phyloP scores from a whole-genome alignment of 2,329 filamentous ascomycete genomes.

The Neophaeococcomyces mojaviensis region DNA sequence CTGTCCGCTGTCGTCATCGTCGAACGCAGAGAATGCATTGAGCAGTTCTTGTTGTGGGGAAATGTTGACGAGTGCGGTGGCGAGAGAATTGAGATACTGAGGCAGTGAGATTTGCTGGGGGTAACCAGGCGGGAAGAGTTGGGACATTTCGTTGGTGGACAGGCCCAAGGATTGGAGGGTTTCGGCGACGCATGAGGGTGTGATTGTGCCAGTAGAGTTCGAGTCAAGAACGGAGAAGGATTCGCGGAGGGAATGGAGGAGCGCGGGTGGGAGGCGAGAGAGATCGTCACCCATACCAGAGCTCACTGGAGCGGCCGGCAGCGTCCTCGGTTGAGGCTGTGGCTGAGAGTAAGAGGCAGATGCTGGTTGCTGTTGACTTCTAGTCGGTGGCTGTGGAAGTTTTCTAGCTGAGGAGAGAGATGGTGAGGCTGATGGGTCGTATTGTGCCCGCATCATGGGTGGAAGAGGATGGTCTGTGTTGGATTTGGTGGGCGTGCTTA shows the following conservation, averaged over 20 bases:
- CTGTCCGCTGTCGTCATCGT: slow-evolving; percentile 90
- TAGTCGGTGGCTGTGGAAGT: slow-evolving; percentile 9
- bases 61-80: slow-evolving; percentile 63
- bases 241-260: slow-evolving; percentile 81
- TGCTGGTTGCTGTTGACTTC: background rate
- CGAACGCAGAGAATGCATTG: slow-evolving; percentile 89
- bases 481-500: slow-evolving; percentile 36
- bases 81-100: slow-evolving; percentile 75
- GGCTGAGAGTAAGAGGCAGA: background rate
- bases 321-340: background rate
- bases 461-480: slow-evolving; percentile 24
- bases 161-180: slow-evolving; percentile 66
- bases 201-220: slow-evolving; percentile 76
- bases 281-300: slow-evolving; percentile 27
- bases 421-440: slow-evolving; percentile 33
- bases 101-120: slow-evolving; percentile 73
- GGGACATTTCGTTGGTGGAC: slow-evolving; percentile 64
- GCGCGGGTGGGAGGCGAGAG: slow-evolving; percentile 60
- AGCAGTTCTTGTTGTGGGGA: slow-evolving; percentile 73
- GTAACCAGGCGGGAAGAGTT: slow-evolving; percentile 71
- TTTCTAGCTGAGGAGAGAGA: slow-evolving; percentile 20
- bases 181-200: slow-evolving; percentile 73
- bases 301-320: slow-evolving; percentile 3
- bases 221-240: slow-evolving; percentile 90
- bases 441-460: slow-evolving; percentile 17